These are phyloP conservation scores for Davidsoniella eucalypti DNA, from an alignment of 2,329 filamentous ascomycete genomes.

Conservation along the genomic window DNA sequence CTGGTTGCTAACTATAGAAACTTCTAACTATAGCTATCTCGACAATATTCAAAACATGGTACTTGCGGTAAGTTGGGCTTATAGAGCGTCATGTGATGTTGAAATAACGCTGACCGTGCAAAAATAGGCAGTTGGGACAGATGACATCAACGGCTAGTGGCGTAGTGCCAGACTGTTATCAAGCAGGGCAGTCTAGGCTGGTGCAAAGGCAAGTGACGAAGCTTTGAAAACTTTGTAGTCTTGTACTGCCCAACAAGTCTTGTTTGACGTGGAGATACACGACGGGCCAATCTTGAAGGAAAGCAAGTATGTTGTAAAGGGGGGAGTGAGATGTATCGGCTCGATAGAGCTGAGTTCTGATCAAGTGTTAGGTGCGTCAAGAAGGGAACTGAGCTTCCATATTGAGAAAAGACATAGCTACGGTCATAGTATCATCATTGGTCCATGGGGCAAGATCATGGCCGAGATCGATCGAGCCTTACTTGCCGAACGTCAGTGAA, in stretches of 20 bases:
- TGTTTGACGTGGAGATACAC: constrained; percentile 54
- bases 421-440: constrained; percentile 70
- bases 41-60: neutral
- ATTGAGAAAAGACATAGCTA: constrained; percentile 67
- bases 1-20: too few relatives aligned
- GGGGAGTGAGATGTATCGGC: neutral
- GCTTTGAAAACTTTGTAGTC: neutral
- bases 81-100: neutral
- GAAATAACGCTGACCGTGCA: neutral
- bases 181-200: constrained; percentile 3
- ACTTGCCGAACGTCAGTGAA: constrained; percentile 32
- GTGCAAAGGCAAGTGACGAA: constrained; percentile 4
- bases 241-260: constrained; percentile 18
- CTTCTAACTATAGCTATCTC: too few relatives aligned
- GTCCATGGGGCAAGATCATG: constrained; percentile 71
- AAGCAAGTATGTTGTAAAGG: constrained; percentile 22
- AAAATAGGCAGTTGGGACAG: constrained; percentile 13
- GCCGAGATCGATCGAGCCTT: constrained; percentile 36
- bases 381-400: constrained; percentile 41
- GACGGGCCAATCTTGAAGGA: constrained; percentile 25
- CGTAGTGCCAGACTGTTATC: constrained; percentile 9
- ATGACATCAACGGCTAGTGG: constrained; percentile 12
- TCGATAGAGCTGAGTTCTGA: neutral
- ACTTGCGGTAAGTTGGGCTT: neutral
- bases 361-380: constrained; percentile 35